Evolutionary conservation across 257 asterid species (phyloP), one percentile per base, ranked within the genome.

Genomic region (Penstemon eatonii): DNA sequence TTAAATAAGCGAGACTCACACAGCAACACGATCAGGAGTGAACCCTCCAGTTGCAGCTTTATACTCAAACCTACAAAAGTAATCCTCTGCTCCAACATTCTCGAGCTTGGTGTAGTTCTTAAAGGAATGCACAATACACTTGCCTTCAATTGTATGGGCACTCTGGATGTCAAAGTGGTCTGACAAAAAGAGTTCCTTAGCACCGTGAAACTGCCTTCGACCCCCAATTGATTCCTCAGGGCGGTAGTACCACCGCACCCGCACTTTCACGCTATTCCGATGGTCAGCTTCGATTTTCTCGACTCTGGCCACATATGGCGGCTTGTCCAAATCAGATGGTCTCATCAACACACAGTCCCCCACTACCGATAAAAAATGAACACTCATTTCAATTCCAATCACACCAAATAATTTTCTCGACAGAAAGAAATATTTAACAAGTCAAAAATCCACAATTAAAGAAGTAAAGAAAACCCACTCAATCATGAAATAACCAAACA

Each of bases 101-200:
- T 86, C 92, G 3, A 88, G 89, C 80, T 86, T 86, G 66, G 86
- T 84, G 74, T 88, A 88, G 85, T 76, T 80, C 76, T 82, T 84
- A 62, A 88, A 86, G 8, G 81, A 65, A 81, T 88, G 96, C 75
- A 88, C 90, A 2, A 63, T 78, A 79, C 95, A 88, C 77, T 82
- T 88, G 45, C 92, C 95, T 62, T 88, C 95, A 54, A 88, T 88
- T 8, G 95, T 85, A 76, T 88, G 84, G 39, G 92, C 95, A 80
- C 95, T 88, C 83, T 88, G 96, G 54, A 88, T 70, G 53, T 88
- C 92, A 53, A 56, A 86, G 73, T 88, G 92, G 67, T 88, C 95
- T 3, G 92, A 85, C 68, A 85, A 62, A 82, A 88, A 88, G 4
- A 88, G 85, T 73, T 88, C 95, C 76, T 86, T 88, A 37, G 84